Evolutionary conservation across 208 protist species (phyloP), one percentile per base, ranked within the genome.

Genomic region (Leishmania amazonensis): DNA sequence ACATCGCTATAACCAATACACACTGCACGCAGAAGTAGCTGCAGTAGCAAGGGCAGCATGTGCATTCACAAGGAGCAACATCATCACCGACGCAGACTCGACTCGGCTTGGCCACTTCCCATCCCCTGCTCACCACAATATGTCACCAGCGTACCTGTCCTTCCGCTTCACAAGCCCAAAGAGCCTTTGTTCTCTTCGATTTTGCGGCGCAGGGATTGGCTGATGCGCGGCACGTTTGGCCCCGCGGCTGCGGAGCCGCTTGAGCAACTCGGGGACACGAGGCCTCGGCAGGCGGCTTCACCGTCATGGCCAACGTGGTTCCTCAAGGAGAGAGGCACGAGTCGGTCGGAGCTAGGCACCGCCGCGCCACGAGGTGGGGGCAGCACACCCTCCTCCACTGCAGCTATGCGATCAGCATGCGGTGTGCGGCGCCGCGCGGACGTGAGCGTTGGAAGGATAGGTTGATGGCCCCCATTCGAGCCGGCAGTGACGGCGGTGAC

Each of bases 151-250:
- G 6, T 13, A 9, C 51, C 21, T 81, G 28, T 54, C 21, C 21
- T 35, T 81, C 31, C 42, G 13, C 58, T 15, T 76, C 51, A 80
- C 42, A 45, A 35, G 9, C 47, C 64, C 42, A 70, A 40, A 35
- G 65, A 21, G 0, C 47, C 35, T 57, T 90, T 87, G 42, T 81
- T 85, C 40, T 80, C 80, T 35, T 88, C 81, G 45, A 89, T 91
- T 77, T 89, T 91, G 13, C 85, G 76, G 28, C 82, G 78, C 8
- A 88, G 80, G 15, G 87, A 81, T 13, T 77, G 77, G 49, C 81
- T 90, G 45, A 88, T 87, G 47, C 76, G 77, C 31, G 49, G 21
- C n/a, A 38, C 8, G 21, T 53, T 15, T 21, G 73, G 1, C 64
- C 45, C 54, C 21, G 45, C 9, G 17, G 73, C 31, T 31, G 58